phyloP scores from a whole-genome alignment of 345 rosid species.

The Noccaea caerulescens region DNA sequence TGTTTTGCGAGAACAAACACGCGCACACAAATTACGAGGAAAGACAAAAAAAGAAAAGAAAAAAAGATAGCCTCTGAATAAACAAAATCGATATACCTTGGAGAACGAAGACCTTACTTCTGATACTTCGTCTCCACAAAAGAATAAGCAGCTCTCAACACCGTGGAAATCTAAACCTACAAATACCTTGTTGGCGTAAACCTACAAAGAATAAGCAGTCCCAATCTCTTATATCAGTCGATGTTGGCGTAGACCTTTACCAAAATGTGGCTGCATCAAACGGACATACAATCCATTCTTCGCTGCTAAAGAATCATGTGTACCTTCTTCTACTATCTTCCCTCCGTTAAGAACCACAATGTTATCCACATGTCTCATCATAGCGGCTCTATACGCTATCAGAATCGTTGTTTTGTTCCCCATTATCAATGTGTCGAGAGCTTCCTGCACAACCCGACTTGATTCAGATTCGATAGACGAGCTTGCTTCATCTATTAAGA shows the following conservation, averaged over 20 bases:
- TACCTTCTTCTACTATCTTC: constrained; percentile 92
- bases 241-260: constrained; percentile 93
- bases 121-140: constrained; percentile 62
- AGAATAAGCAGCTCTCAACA: constrained; percentile 58
- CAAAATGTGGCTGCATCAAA: constrained; percentile 96
- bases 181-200: no score
- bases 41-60: not conserved
- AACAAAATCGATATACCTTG: constrained; percentile 42
- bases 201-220: no score
- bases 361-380: constrained; percentile 98
- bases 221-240: constrained; percentile 55
- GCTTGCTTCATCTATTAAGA: constrained; percentile 93
- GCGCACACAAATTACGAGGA: not conserved
- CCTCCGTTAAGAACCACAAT: constrained; percentile 99
- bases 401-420: constrained; percentile 94
- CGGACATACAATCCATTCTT: constrained; percentile 93
- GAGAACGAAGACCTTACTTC: constrained; percentile 43
- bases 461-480: constrained; percentile 96
- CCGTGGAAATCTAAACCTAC: constrained; percentile 28
- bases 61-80: not conserved
- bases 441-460: constrained; percentile 97
- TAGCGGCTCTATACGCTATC: constrained; percentile 93
- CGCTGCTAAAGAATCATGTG: constrained; percentile 78
- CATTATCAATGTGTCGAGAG: constrained; percentile 92
- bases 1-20: constrained; percentile 7